Percentiles rank a stretch among this genome's conserved stretches.
phyloP scores from a whole-genome alignment of 352 stramenopile genomes.

The Phytopythium aichiense region DNA sequence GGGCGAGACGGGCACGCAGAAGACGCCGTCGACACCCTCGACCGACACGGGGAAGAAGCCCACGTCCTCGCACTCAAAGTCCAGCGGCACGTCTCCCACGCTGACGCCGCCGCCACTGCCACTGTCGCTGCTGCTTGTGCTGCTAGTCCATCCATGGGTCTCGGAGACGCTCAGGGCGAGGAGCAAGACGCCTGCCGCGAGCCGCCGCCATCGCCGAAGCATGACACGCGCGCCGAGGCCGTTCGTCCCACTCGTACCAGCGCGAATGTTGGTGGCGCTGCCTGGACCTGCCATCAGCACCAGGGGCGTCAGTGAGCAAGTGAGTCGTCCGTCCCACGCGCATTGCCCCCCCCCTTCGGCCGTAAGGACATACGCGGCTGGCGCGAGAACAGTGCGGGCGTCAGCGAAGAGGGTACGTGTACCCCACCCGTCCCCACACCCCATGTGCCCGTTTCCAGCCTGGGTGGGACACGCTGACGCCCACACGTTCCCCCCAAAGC shows the following conservation, averaged over 20 bases:
- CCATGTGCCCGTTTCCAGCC: not conserved
- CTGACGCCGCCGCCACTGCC: not conserved
- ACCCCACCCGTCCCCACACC: no score
- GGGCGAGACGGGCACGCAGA: constrained; percentile 29
- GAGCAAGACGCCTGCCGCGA: not conserved
- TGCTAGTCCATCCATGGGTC: not conserved
- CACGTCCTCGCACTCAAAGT: constrained; percentile 2
- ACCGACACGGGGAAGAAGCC: constrained; percentile 23
- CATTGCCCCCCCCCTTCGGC: not conserved
- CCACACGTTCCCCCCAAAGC: not conserved
- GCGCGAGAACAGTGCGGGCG: not conserved
- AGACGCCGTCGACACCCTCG: constrained; percentile 25
- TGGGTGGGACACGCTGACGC: no score
- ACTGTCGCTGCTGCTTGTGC: not conserved
- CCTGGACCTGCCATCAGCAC: not conserved
- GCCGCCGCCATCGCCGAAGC: not conserved
- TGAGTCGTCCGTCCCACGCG: no score
- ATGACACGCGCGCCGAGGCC: not conserved
- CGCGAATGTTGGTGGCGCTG: not conserved
- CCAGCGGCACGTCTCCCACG: not conserved
- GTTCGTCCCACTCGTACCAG: not conserved
- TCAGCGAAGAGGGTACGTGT: no score
- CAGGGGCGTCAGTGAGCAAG: not conserved
- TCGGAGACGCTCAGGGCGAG: not conserved
- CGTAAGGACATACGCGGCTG: no score